Percentiles rank a stretch among this genome's conserved stretches.
These are phyloP conservation scores for Kwoniella mangroviensis DNA, from an alignment of 768 basidiomycete genomes.

Conservation along the genomic window DNA sequence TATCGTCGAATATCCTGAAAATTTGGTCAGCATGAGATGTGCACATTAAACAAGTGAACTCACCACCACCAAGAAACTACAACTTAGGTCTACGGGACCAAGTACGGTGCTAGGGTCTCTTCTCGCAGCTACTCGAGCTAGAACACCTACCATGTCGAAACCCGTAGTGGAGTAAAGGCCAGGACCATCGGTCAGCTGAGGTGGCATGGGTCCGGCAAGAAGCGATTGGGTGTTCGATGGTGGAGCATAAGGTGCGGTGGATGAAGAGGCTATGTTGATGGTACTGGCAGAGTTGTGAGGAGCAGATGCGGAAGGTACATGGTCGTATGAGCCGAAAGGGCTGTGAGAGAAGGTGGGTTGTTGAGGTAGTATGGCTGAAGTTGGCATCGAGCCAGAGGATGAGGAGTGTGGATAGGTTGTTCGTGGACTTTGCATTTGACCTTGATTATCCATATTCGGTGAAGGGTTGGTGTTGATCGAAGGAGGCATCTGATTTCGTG, in stretches of 20 bases:
- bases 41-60: conserved; percentile 20
- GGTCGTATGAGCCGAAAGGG: conserved; percentile 6
- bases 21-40: conserved; percentile 4
- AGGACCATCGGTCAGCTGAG: conserved; percentile 48
- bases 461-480: conserved; percentile 5
- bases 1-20: conserved; percentile 70
- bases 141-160: conserved; percentile 82
- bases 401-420: conserved; percentile 13
- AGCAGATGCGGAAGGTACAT: conserved; percentile 17
- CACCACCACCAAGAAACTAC: conserved; percentile 81
- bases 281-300: conserved; percentile 33
- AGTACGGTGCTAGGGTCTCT: conserved; percentile 75
- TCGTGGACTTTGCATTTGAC: background rate
- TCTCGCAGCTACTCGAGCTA: conserved; percentile 75
- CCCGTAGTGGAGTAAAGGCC: conserved; percentile 85
- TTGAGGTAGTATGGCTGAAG: conserved; percentile 28
- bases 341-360: conserved; percentile 14
- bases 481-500: background rate
- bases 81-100: conserved; percentile 90
- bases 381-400: conserved; percentile 28
- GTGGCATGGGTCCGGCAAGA: conserved; percentile 35
- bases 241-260: conserved; percentile 45
- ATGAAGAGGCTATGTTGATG: conserved; percentile 49
- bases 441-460: background rate
- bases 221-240: conserved; percentile 37